Evolutionary conservation across 345 rosid genomes (phyloP).

Genomic region (Syzygium grande): DNA sequence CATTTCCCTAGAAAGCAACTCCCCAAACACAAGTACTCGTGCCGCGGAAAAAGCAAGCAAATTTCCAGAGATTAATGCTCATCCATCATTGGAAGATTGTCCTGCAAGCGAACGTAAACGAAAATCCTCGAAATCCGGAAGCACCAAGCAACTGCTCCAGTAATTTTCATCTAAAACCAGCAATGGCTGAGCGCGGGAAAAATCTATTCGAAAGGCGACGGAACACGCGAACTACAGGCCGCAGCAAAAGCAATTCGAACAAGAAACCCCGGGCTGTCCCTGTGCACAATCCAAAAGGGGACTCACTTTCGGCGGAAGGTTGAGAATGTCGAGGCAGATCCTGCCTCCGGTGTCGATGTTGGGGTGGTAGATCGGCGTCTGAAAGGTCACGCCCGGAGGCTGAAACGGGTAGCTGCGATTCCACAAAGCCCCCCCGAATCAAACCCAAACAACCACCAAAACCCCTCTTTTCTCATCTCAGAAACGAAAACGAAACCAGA

Average conservation of each 20-base stretch:
- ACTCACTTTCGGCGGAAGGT: constrained; percentile 81
- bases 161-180: not conserved
- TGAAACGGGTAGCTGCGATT: constrained; percentile 71
- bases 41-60: not conserved
- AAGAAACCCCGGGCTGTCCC: not conserved
- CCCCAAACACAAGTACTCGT: not conserved
- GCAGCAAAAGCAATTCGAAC: not conserved
- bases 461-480: not conserved
- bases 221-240: accelerated
- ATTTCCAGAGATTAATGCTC: not conserved
- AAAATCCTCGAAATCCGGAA: not conserved
- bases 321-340: constrained; percentile 86
- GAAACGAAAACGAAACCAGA: not conserved
- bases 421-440: not conserved
- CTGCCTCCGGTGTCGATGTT: constrained; percentile 81
- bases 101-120: accelerated
- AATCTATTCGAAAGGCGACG: not conserved
- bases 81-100: not conserved
- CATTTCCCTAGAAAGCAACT: not conserved
- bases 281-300: not conserved
- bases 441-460: too few relatives aligned
- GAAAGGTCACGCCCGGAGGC: constrained; percentile 71
- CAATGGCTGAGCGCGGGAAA: not conserved
- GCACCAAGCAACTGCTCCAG: not conserved
- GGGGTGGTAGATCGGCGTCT: constrained; percentile 74